Evolutionary conservation across 2,329 filamentous ascomycete genomes (phyloP).

Genomic region (Colletotrichum endophyticum): DNA sequence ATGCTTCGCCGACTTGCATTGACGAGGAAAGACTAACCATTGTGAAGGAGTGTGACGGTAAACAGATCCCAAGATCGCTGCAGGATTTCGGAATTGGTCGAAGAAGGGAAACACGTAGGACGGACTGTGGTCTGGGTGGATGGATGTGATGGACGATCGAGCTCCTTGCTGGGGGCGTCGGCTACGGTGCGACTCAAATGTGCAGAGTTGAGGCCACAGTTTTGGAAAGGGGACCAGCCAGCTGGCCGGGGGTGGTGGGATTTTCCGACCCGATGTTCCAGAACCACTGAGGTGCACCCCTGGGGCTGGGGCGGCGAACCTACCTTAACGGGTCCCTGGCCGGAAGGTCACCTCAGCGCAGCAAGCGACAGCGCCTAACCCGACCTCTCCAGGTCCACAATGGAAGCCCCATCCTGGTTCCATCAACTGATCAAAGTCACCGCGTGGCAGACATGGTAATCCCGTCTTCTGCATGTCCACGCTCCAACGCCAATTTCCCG

Average conservation of each 20-base stretch:
- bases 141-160: conserved; percentile 6
- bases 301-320: conserved; percentile 8
- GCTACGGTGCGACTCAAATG: conserved; percentile 23
- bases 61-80: conserved; percentile 29
- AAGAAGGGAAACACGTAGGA: conserved; percentile 14
- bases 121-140: conserved; percentile 24
- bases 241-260: conserved; percentile 26
- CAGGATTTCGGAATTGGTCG: conserved; percentile 28
- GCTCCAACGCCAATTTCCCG: not conserved
- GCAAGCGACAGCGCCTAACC: not conserved
- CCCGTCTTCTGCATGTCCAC: not conserved
- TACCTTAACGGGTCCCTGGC: conserved; percentile 9
- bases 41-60: conserved; percentile 9
- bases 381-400: not conserved
- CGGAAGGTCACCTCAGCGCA: not conserved
- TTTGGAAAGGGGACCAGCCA: conserved; percentile 35
- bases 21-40: conserved; percentile 20
- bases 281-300: not conserved
- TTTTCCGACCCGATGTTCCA: conserved; percentile 22
- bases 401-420: not conserved
- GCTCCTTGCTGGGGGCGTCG: not conserved
- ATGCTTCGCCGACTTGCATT: not conserved
- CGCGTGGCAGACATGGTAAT: conserved; percentile 15
- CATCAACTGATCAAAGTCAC: not conserved
- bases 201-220: conserved; percentile 49